Percentiles rank a stretch among this genome's conserved stretches.
These are phyloP conservation scores for Xerophyta viscosa DNA, from an alignment of 106 monocot species.

Conservation along the genomic window DNA sequence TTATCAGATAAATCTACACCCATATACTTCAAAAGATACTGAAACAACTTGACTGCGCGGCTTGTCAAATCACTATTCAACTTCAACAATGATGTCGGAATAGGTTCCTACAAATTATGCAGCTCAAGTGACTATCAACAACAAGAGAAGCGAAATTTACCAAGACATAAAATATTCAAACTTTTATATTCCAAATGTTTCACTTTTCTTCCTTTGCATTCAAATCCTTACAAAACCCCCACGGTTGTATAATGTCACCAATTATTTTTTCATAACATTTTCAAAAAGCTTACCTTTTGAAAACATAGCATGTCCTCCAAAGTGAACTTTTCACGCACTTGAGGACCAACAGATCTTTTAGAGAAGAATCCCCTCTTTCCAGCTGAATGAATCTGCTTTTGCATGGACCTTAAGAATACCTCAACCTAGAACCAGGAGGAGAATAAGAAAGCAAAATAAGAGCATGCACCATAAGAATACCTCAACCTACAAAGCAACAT, in stretches of 20 bases:
- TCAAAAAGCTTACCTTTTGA: constrained; percentile 57
- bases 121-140: no score
- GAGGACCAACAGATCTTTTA: constrained; percentile 72
- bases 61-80: constrained; percentile 71
- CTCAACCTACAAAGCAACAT: not conserved
- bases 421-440: constrained; percentile 60
- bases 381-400: constrained; percentile 88
- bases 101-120: constrained; percentile 99
- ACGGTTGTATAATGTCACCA: no score
- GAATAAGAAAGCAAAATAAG: not conserved
- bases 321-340: constrained; percentile 84
- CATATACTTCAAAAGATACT: constrained; percentile 82
- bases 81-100: constrained; percentile 93
- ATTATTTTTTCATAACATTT: no score
- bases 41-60: constrained; percentile 80
- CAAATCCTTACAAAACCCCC: no score
- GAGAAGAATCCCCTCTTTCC: constrained; percentile 93
- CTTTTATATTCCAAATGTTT: no score
- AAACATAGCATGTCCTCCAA: constrained; percentile 95
- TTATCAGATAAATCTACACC: constrained; percentile 82
- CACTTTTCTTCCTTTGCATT: no score
- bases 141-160: no score
- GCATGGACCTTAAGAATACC: constrained; percentile 88
- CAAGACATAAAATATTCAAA: no score
- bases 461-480: not conserved